Evolutionary conservation across 257 asterid species (phyloP).

Genomic region (Penstemon newberryi): DNA sequence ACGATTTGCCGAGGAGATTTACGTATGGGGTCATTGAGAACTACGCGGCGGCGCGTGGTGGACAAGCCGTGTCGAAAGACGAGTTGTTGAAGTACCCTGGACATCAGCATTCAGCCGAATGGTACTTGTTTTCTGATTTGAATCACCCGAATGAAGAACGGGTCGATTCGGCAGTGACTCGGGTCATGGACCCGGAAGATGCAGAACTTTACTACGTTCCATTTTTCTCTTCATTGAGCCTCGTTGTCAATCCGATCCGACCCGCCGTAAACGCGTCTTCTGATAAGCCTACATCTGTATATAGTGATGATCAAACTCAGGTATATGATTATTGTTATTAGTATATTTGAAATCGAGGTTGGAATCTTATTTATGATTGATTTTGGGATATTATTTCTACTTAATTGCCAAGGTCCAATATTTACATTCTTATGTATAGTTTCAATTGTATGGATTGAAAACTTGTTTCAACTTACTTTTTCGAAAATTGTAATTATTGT

Average conservation of each 20-base stretch:
- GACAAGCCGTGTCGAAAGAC: constrained; percentile 39
- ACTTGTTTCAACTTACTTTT: too few relatives aligned
- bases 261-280: constrained; percentile 36
- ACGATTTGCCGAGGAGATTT: constrained; percentile 79
- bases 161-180: constrained; percentile 43
- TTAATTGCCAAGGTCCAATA: too few relatives aligned
- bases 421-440: too few relatives aligned
- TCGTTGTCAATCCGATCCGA: constrained; percentile 75
- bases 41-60: constrained; percentile 81
- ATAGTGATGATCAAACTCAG: constrained; percentile 89
- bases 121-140: constrained; percentile 79
- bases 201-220: constrained; percentile 94
- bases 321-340: constrained; percentile 26
- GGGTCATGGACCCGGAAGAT: constrained; percentile 74
- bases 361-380: not conserved
- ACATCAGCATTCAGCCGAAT: constrained; percentile 93
- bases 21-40: constrained; percentile 91
- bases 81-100: constrained; percentile 84
- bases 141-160: constrained; percentile 47
- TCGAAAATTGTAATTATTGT: too few relatives aligned
- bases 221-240: constrained; percentile 88
- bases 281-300: constrained; percentile 30
- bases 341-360: not conserved
- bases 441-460: too few relatives aligned
- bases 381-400: too few relatives aligned